Evolutionary conservation across 306 rosid genomes (phyloP).

Genomic region (Mimosa pudica): DNA sequence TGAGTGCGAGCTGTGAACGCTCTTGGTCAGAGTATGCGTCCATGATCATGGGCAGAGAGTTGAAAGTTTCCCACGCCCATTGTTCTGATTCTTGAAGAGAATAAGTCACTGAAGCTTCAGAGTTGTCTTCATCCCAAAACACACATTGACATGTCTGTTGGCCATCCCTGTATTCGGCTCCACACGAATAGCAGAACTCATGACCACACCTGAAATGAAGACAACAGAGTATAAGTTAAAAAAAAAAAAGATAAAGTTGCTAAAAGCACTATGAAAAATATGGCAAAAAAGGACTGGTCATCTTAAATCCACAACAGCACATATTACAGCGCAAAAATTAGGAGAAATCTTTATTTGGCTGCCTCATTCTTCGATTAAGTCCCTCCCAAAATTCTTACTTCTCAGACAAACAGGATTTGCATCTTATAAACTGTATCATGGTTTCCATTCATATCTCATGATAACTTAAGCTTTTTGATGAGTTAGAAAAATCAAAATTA

Average conservation of each 20-base stretch:
- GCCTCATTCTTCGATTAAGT: neutral
- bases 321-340: neutral
- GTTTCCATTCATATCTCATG: neutral
- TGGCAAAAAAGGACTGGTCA: neutral
- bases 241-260: neutral
- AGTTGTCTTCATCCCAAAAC: constrained; percentile 75
- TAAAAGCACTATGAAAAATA: neutral
- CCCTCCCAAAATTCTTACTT: neutral
- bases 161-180: constrained; percentile 65
- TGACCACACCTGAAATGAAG: constrained; percentile 74
- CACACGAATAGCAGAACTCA: constrained; percentile 90
- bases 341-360: neutral
- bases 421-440: neutral
- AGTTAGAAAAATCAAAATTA: neutral
- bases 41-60: constrained; percentile 76
- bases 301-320: neutral
- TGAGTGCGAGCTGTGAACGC: constrained; percentile 76
- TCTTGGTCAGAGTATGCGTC: constrained; percentile 96
- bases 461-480: neutral
- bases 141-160: constrained; percentile 86
- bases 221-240: neutral
- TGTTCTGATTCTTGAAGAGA: constrained; percentile 96
- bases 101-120: constrained; percentile 59
- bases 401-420: neutral
- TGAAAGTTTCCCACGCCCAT: constrained; percentile 96